A percentile compares a stretch with the other conserved stretches of the same genome.
Evolutionary conservation across 2,329 filamentous ascomycete genomes (phyloP).

Genomic region (Nothophaeocryptopus gaeumannii): DNA sequence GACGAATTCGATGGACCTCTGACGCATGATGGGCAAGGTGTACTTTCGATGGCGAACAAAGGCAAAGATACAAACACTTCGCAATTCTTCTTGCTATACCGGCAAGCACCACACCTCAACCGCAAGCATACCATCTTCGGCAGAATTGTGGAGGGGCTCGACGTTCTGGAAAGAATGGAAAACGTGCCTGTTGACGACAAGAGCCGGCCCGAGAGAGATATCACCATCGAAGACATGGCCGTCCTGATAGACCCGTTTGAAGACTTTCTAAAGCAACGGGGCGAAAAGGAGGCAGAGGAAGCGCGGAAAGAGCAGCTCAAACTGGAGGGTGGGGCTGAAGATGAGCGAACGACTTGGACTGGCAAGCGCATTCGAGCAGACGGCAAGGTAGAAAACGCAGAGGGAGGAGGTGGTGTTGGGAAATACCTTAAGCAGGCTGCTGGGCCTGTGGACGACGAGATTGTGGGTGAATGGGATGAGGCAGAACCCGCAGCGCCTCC

Average conservation of each 20-base stretch:
- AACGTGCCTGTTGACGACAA: slow-evolving; percentile 67
- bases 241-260: slow-evolving; percentile 94
- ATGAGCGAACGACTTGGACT: slow-evolving; percentile 92
- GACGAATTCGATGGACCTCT: slow-evolving; percentile 90
- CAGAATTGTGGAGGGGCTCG: slow-evolving; percentile 70
- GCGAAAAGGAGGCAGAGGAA: slow-evolving; percentile 56
- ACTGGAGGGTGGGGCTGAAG: slow-evolving; percentile 70
- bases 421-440: slow-evolving; percentile 72
- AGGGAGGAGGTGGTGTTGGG: slow-evolving; percentile 57
- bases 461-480: slow-evolving; percentile 61
- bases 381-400: slow-evolving; percentile 53
- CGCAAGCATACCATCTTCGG: slow-evolving; percentile 97
- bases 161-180: slow-evolving; percentile 71
- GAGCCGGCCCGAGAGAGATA: slow-evolving; percentile 74
- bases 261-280: slow-evolving; percentile 73
- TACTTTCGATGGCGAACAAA: slow-evolving; percentile 95
- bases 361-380: slow-evolving; percentile 79
- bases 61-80: slow-evolving; percentile 96
- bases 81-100: slow-evolving; percentile 94
- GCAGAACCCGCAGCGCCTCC: slow-evolving; percentile 64
- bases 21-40: slow-evolving; percentile 76
- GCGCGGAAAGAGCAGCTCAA: slow-evolving; percentile 63
- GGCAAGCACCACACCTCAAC: slow-evolving; percentile 79
- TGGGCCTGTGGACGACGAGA: slow-evolving; percentile 52
- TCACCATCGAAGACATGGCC: slow-evolving; percentile 76